phyloP scores from a whole-genome alignment of 768 basidiomycete genomes.

The Termitomyces sp. region DNA sequence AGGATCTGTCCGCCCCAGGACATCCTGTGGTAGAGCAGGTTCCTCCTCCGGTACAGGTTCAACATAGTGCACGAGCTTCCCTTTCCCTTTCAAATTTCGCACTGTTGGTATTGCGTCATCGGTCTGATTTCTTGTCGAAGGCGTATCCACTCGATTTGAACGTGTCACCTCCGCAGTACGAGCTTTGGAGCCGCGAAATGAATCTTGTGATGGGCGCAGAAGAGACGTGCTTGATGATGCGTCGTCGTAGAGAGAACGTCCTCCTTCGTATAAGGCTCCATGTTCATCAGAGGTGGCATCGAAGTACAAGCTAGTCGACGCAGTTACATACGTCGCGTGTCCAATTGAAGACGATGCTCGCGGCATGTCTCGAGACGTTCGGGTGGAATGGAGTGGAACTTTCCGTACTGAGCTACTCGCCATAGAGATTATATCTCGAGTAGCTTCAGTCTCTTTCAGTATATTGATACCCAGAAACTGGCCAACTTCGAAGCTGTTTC shows the following conservation, averaged over 20 bases:
- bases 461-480: constrained; percentile 67
- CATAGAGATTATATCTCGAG: constrained; percentile 9
- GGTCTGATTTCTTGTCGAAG: constrained; percentile 9
- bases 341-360: constrained; percentile 7
- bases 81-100: constrained; percentile 26
- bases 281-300: constrained; percentile 5
- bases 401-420: constrained; percentile 1
- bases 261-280: neutral
- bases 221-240: constrained; percentile 15
- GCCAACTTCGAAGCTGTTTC: constrained; percentile 73
- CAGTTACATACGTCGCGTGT: constrained; percentile 21
- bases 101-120: constrained; percentile 3
- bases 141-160: constrained; percentile 12
- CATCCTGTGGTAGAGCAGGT: constrained; percentile 53
- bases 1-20: constrained; percentile 55
- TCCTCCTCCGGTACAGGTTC: constrained; percentile 16
- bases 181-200: constrained; percentile 5
- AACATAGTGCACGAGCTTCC: constrained; percentile 34
- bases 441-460: constrained; percentile 29
- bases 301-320: constrained; percentile 13
- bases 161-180: constrained; percentile 12
- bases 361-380: constrained; percentile 2
- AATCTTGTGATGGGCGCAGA: constrained; percentile 7
- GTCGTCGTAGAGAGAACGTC: neutral
- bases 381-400: neutral